phyloP scores from a whole-genome alignment of 2,329 filamentous ascomycete genomes.

The Bimuria novae-zelandiae region DNA sequence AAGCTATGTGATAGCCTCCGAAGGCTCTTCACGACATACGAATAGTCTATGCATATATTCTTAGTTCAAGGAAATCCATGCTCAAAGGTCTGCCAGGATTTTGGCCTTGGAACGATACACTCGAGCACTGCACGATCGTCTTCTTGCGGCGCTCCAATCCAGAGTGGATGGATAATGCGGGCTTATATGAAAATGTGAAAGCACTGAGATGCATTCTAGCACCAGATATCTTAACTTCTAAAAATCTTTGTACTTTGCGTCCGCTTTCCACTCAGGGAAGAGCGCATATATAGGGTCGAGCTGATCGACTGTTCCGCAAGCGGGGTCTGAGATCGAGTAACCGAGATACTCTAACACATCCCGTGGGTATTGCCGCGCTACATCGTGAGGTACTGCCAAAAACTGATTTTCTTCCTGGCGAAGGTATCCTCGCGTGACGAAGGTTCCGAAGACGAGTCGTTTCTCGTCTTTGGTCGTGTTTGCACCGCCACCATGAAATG shows the following conservation, averaged over 20 bases:
- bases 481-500: constrained; percentile 42
- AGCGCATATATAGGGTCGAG: constrained; percentile 16
- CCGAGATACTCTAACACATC: constrained; percentile 12
- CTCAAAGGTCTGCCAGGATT: too few species aligned
- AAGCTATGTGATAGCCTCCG: too few species aligned
- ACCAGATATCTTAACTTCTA: not conserved
- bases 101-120: too few species aligned
- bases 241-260: constrained; percentile 13
- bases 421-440: constrained; percentile 41
- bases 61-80: too few species aligned
- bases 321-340: constrained; percentile 13
- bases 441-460: constrained; percentile 39
- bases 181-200: too few species aligned
- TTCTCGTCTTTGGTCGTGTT: constrained; percentile 42
- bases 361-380: constrained; percentile 23
- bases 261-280: constrained; percentile 12
- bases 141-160: too few species aligned
- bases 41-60: too few species aligned
- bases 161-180: too few species aligned
- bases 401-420: constrained; percentile 50
- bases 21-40: too few species aligned
- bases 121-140: too few species aligned
- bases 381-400: constrained; percentile 31
- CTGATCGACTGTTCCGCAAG: constrained; percentile 17
- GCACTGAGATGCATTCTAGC: too few species aligned